Percentiles rank a stretch among this genome's conserved stretches.
These are phyloP conservation scores for Moelleriella libera DNA, from an alignment of 2,329 filamentous ascomycete genomes.

Conservation along the genomic window DNA sequence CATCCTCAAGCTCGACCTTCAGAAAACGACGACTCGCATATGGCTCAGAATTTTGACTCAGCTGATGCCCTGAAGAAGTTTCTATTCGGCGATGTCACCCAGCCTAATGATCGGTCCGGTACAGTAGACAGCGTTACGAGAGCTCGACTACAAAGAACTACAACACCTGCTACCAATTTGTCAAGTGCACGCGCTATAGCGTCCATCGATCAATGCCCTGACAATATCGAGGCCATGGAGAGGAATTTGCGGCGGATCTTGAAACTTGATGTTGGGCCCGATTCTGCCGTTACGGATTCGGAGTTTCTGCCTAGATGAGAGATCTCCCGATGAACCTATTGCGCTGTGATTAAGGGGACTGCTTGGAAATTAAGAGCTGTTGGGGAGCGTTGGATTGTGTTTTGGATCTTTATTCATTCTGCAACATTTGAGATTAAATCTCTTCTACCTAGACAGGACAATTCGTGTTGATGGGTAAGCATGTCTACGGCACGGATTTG, in stretches of 20 bases:
- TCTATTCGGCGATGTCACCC: constrained; percentile 29
- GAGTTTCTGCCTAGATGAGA: constrained; percentile 8
- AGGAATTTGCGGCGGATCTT: constrained; percentile 38
- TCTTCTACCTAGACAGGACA: no score
- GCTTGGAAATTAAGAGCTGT: no score
- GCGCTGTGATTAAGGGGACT: no score
- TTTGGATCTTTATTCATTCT: no score
- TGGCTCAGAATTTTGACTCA: constrained; percentile 13
- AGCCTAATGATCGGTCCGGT: neutral
- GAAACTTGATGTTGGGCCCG: constrained; percentile 23
- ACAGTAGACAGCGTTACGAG: neutral
- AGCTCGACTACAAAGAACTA: neutral
- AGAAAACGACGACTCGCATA: neutral
- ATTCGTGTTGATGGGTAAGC: no score
- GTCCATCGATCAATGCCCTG: constrained; percentile 2
- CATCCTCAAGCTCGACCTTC: neutral
- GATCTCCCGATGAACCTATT: no score
- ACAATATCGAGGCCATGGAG: constrained; percentile 35
- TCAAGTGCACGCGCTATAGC: neutral
- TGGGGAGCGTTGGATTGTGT: no score
- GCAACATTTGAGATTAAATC: no score
- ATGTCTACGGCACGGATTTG: no score
- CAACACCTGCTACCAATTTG: neutral
- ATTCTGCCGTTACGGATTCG: constrained; percentile 7
- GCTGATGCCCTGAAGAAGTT: constrained; percentile 42